phyloP scores from a whole-genome alignment of 2,329 filamentous ascomycete species.

The Pestalotiopsis sp. region DNA sequence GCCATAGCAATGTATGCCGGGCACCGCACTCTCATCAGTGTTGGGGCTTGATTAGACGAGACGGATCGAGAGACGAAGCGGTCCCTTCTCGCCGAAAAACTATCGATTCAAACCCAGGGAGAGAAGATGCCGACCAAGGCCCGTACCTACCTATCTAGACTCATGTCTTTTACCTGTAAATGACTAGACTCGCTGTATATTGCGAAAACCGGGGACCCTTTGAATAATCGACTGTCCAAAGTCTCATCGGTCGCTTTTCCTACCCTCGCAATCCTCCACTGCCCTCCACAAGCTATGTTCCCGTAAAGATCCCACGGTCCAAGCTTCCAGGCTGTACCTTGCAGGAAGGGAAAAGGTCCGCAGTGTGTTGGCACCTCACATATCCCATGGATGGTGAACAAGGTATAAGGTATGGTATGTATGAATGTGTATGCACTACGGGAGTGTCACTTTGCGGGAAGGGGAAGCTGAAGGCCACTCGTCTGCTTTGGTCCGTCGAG shows the following conservation, averaged over 20 bases:
- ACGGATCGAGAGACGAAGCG: constrained; percentile 5
- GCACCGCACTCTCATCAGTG: background rate
- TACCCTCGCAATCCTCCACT: background rate
- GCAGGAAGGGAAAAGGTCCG: constrained; percentile 2
- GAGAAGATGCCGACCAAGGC: no score
- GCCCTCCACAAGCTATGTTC: background rate
- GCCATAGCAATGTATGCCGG: background rate
- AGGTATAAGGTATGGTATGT: no score
- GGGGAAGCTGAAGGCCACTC: background rate
- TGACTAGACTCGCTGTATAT: background rate
- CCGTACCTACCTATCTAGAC: background rate
- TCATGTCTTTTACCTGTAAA: background rate
- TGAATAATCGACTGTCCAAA: background rate
- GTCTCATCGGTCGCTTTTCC: background rate
- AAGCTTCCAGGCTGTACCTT: constrained; percentile 7
- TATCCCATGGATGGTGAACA: no score
- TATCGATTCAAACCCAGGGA: constrained; percentile 2
- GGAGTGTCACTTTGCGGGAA: background rate
- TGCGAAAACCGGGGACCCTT: background rate
- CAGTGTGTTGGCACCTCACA: background rate
- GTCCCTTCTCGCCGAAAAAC: constrained; percentile 10
- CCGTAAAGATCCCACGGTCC: background rate
- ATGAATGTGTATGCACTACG: background rate
- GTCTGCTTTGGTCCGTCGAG: background rate
- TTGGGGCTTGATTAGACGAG: background rate